Base-by-base conservation (phyloP, 495 filamentous ascomycete species). In the Astrothelium macrocarpum region DNA sequence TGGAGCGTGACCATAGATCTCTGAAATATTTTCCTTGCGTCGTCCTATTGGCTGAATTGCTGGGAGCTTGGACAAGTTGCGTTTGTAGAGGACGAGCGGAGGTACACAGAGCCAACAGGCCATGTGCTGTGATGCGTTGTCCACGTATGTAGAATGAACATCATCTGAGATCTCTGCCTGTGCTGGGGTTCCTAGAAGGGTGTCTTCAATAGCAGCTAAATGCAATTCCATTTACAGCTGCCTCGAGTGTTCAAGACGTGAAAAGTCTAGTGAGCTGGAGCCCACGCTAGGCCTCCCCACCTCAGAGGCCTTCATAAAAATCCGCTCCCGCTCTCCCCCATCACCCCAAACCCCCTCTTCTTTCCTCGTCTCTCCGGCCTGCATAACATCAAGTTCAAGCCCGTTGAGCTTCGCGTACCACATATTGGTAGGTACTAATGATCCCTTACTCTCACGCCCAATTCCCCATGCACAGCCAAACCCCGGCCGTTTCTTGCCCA, bases 271-370 rank as follows among this genome's bases (percentile, higher is more conserved):
- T 49, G 45, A 49, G 45, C 5, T 49, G 45, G 16, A 49, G 45
- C 16, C 45, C 45, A 49, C 45, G 45, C 45, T 49, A 49, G 45
- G 45, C 45, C 45, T 49, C 45, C 45, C 45, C 45, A 49, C 45
- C n/a, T 49, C 45, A 49, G 45, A 49, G 14, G n/a, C 45, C 45
- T 49, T 49, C 45, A 49, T 49, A 49, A 49, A 49, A 49, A 49
- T n/a, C 16, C 10, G 12, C 11, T 49, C 45, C 45, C 45, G n/a
- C 45, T n/a, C 45, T 18, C 45, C 36, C 45, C 23, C 45, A 49
- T 5, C n/a, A 49, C 45, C 1, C 10, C n/a, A 16, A 18, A n/a
- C 23, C 18, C 18, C 45, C 45, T 49, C 45, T 49, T 20, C 45
- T 49, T 49, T 49, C 45, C 45, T 49, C 45, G 14, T n/a, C n/a